These are phyloP conservation scores for Fistulinella cinereoalba DNA, from an alignment of 1,284 basidiomycete species.

Conservation along the genomic window DNA sequence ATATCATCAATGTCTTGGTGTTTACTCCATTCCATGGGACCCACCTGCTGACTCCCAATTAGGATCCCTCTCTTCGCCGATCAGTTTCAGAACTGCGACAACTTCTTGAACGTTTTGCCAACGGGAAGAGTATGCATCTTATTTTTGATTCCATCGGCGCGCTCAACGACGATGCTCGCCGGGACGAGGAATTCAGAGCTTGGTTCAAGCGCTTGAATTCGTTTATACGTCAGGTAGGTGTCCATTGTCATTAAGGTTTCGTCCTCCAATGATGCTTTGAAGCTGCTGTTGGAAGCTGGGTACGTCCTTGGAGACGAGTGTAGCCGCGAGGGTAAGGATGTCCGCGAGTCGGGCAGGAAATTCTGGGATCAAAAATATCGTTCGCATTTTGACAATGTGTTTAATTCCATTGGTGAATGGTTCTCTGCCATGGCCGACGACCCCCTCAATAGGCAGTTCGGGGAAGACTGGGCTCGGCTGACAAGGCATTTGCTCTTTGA, in stretches of 20 bases:
- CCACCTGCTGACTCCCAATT: conserved; percentile 4
- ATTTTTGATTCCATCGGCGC: conserved; percentile 73
- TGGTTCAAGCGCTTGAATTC: conserved; percentile 75
- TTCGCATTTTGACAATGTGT: conserved; percentile 78
- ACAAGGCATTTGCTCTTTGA: conserved; percentile 80
- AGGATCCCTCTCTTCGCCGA: conserved; percentile 58
- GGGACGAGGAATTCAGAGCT: conserved; percentile 72
- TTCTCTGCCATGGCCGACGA: conserved; percentile 85
- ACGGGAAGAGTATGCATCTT: conserved; percentile 62
- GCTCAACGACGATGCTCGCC: conserved; percentile 72
- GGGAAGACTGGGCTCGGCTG: conserved; percentile 80
- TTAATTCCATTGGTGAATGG: conserved; percentile 70
- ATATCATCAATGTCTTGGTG: conserved; percentile 26
- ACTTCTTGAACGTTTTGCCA: conserved; percentile 90
- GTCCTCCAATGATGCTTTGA: conserved; percentile 5
- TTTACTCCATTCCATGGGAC: neutral
- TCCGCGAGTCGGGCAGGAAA: conserved; percentile 66
- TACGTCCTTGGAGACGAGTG: conserved; percentile 84
- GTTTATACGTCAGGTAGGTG: conserved; percentile 60
- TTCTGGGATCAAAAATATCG: conserved; percentile 89
- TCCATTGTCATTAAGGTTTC: neutral
- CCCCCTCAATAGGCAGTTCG: conserved; percentile 77
- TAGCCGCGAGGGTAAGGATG: conserved; percentile 55
- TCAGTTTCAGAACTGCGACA: conserved; percentile 69
- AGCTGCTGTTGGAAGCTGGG: conserved; percentile 82